These are phyloP conservation scores for Fusarium sp. DNA, from an alignment of 2,329 filamentous ascomycete species.

Conservation along the genomic window DNA sequence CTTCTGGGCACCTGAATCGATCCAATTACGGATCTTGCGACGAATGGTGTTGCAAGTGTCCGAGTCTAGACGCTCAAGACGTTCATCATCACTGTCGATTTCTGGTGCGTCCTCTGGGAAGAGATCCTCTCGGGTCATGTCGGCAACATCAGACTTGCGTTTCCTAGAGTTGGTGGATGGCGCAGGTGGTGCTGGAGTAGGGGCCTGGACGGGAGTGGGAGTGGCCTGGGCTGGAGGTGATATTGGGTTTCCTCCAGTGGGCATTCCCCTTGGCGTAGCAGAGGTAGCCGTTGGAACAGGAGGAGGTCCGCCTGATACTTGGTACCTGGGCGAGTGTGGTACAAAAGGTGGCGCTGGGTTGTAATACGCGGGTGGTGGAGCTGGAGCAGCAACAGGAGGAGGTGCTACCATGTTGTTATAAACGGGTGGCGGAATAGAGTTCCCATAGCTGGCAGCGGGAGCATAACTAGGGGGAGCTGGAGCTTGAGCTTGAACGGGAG, in stretches of 20 bases:
- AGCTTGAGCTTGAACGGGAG: constrained; percentile 1
- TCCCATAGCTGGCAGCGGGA: neutral
- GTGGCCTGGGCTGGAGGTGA: neutral
- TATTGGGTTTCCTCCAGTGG: neutral
- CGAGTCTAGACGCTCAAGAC: constrained; percentile 9
- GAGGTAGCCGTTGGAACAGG: neutral
- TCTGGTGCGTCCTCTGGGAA: constrained; percentile 36
- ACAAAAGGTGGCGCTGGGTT: constrained; percentile 27
- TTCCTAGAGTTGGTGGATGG: constrained; percentile 29
- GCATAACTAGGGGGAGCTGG: neutral
- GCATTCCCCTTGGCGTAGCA: neutral
- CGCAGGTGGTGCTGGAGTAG: neutral
- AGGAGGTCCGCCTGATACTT: neutral
- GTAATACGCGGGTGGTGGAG: constrained; percentile 9
- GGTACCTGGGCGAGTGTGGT: constrained; percentile 2
- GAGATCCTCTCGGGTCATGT: constrained; percentile 29
- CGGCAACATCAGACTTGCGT: constrained; percentile 39
- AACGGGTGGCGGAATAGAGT: neutral
- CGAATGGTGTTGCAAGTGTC: constrained; percentile 44
- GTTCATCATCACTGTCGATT: constrained; percentile 37
- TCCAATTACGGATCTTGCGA: constrained; percentile 43
- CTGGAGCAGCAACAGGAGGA: constrained; percentile 1
- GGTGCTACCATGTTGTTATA: neutral
- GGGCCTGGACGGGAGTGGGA: neutral
- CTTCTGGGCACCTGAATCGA: constrained; percentile 43